Conservation (phyloP, 352 stramenopile genomes). For the Phytophthora rubi region DNA sequence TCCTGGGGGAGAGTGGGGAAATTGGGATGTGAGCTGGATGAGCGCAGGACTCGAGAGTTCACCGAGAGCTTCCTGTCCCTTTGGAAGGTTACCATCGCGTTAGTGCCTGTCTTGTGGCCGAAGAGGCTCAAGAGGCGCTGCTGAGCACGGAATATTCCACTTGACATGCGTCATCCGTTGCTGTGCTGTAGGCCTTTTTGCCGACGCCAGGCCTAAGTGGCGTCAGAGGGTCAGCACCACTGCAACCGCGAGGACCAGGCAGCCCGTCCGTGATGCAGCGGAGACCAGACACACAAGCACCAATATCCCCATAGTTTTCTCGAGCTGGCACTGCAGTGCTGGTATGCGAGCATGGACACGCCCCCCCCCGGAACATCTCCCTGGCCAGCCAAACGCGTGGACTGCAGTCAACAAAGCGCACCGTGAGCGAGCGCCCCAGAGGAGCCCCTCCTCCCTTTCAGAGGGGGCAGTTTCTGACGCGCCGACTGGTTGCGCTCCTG, state of each 20-base stretch:
- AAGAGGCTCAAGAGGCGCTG: constrained; percentile 34
- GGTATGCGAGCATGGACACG: neutral
- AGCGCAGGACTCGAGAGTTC: constrained; percentile 20
- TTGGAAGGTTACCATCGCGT: constrained; percentile 22
- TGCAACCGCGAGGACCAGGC: constrained; percentile 19
- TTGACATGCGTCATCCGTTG: constrained; percentile 50
- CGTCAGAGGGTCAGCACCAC: constrained; percentile 38
- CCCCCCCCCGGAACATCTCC: neutral
- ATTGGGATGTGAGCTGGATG: constrained; percentile 39
- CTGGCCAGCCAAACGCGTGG: neutral
- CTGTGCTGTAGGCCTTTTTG: constrained; percentile 34
- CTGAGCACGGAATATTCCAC: constrained; percentile 43
- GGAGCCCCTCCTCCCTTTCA: constrained; percentile 23
- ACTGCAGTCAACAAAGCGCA: neutral
- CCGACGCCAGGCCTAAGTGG: constrained; percentile 34
- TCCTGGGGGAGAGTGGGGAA: constrained; percentile 40
- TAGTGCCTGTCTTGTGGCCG: constrained; percentile 26
- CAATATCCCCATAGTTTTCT: constrained; percentile 1
- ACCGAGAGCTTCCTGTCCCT: constrained; percentile 40
- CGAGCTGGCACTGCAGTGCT: neutral
- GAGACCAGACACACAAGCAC: neutral
- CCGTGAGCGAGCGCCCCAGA: neutral
- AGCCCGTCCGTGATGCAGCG: constrained; percentile 2
- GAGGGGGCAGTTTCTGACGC: constrained; percentile 36
- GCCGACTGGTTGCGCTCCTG: constrained; percentile 7